phyloP scores from a whole-genome alignment of 306 rosid species.

The Quercus wislizeni region DNA sequence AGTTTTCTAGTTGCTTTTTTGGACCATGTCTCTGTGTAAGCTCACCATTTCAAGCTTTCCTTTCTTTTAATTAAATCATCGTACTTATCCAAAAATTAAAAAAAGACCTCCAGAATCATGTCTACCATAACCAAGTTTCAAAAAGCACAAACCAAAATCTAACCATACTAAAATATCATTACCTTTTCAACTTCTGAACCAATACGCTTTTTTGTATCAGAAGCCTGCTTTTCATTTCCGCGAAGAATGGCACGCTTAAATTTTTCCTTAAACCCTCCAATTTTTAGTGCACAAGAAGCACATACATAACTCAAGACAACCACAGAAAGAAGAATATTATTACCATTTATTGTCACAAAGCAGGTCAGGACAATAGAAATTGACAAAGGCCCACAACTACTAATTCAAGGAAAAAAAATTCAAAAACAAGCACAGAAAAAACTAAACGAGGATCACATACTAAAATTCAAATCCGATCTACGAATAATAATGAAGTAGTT shows the following conservation, averaged over 20 bases:
- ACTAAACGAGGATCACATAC: conserved; percentile 2
- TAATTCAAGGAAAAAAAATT: conserved; percentile 26
- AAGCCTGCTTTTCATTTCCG: conserved; percentile 81
- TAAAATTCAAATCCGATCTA: background rate
- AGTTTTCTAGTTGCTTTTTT: too few relatives aligned
- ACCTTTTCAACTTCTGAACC: conserved; percentile 84
- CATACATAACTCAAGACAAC: conserved; percentile 13
- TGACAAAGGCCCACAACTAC: conserved; percentile 95
- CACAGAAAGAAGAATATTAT: conserved; percentile 16
- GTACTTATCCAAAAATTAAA: too few relatives aligned
- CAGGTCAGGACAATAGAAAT: conserved; percentile 85
- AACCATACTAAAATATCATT: conserved; percentile 7
- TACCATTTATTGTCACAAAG: conserved; percentile 87
- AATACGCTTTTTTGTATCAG: conserved; percentile 60
- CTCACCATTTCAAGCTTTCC: too few relatives aligned
- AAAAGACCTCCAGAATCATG: background rate
- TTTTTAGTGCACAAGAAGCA: conserved; percentile 21
- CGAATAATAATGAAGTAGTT: background rate
- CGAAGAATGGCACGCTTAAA: conserved; percentile 72
- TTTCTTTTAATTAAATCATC: too few relatives aligned
- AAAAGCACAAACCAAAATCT: background rate
- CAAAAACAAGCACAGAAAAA: conserved; percentile 3
- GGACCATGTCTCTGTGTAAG: too few relatives aligned
- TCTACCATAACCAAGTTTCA: background rate
- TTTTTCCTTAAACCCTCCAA: conserved; percentile 63